These are phyloP conservation scores for Aspergillus affinis DNA, from an alignment of 495 filamentous ascomycete genomes.

Conservation along the genomic window DNA sequence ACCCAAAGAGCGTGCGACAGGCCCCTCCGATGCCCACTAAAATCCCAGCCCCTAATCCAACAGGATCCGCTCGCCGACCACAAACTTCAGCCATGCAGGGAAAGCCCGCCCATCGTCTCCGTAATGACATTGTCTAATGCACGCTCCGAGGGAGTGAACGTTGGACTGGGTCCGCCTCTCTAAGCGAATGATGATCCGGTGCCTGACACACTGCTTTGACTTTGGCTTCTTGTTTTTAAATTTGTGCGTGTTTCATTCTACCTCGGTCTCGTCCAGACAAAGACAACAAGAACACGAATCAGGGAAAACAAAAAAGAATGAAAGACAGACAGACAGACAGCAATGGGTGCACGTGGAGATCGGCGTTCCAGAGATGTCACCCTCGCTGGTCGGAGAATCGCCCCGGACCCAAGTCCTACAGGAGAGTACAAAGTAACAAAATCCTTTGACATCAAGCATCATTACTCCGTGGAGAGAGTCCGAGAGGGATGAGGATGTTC, in stretches of 20 bases:
- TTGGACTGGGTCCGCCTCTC: constrained; percentile 17
- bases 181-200: constrained; percentile 27
- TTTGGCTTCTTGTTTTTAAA: background rate
- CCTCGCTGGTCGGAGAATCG: background rate
- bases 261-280: background rate
- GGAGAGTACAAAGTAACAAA: too few relatives aligned
- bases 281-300: background rate
- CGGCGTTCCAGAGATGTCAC: background rate
- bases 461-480: background rate
- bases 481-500: background rate
- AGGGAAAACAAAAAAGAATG: background rate
- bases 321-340: background rate
- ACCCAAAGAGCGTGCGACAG: background rate
- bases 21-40: background rate
- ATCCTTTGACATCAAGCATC: background rate
- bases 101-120: background rate
- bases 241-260: background rate
- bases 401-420: too few relatives aligned
- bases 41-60: constrained; percentile 2
- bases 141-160: constrained; percentile 13
- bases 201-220: constrained; percentile 6
- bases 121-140: constrained; percentile 8
- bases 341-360: background rate
- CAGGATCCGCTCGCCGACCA: constrained; percentile 6
- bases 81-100: constrained; percentile 14